Conservation (phyloP, 306 rosid genomes). For the Pachyrhizus erosus region DNA sequence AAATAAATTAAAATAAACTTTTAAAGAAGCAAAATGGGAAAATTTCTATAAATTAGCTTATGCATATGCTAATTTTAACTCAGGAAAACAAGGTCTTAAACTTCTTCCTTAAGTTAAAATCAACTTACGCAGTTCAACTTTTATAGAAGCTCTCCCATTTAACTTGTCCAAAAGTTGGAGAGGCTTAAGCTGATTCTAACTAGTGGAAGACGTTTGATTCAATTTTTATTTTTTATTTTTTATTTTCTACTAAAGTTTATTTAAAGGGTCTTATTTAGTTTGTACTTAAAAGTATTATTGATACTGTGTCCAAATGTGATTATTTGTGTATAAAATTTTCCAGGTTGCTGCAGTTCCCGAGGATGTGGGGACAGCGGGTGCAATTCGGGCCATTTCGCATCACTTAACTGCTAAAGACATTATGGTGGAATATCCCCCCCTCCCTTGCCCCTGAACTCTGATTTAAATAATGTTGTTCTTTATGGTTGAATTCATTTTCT, state of each 20-base stretch:
- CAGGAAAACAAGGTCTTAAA: not conserved
- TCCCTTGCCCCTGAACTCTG: slow-evolving; percentile 1
- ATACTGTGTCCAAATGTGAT: slow-evolving; percentile 21
- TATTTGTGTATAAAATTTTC: slow-evolving; percentile 11
- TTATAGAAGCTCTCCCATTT: not conserved
- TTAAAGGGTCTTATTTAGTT: not conserved
- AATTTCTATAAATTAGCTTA: not conserved
- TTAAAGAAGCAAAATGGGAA: not conserved
- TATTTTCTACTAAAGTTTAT: not conserved
- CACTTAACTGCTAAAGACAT: slow-evolving; percentile 87
- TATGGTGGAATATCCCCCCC: slow-evolving; percentile 59
- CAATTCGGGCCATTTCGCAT: slow-evolving; percentile 84
- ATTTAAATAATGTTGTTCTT: slow-evolving; percentile 24
- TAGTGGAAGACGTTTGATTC: not conserved
- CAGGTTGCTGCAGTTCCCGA: slow-evolving; percentile 96
- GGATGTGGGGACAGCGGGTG: slow-evolving; percentile 98
- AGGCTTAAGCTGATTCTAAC: not conserved
- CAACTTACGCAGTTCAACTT: not conserved
- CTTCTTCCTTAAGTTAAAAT: not conserved
- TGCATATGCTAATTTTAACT: not conserved
- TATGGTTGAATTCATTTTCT: slow-evolving; percentile 46
- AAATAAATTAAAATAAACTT: not conserved
- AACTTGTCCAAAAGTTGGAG: not conserved
- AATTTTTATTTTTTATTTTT: not conserved
- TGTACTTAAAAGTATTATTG: slow-evolving; percentile 1